Evolutionary conservation across 345 rosid genomes (phyloP).

Genomic region (Punica granatum): DNA sequence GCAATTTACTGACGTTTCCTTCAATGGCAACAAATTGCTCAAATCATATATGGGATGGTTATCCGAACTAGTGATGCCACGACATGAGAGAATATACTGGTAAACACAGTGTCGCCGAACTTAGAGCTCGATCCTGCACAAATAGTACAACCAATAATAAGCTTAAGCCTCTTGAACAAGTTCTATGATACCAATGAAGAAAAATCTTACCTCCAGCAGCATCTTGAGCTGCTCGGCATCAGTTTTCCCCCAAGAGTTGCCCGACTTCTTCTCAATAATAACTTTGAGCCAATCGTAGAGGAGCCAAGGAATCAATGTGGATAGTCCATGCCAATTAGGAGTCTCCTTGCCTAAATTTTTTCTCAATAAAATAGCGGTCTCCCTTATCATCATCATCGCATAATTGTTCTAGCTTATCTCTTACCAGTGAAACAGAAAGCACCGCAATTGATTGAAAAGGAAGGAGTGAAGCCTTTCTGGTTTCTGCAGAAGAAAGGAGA

Average conservation of each 20-base stretch:
- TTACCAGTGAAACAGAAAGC: conserved; percentile 21
- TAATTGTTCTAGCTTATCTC: conserved; percentile 52
- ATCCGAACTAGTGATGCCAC: conserved; percentile 51
- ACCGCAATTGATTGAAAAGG: too few relatives aligned
- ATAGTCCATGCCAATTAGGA: conserved; percentile 33
- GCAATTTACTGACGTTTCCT: neutral
- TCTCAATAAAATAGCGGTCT: conserved; percentile 48
- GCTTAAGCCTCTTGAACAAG: neutral
- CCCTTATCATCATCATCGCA: conserved; percentile 55
- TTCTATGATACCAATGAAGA: neutral
- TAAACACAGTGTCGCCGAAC: conserved; percentile 43
- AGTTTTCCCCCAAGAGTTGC: conserved; percentile 36
- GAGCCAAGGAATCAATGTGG: conserved; percentile 29
- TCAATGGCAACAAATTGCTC: too few relatives aligned
- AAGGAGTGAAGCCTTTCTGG: too few relatives aligned
- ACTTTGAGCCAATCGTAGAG: conserved; percentile 37
- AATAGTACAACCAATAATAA: neutral
- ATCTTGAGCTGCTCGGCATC: conserved; percentile 63
- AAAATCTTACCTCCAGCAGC: conserved; percentile 45
- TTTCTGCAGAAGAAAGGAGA: too few relatives aligned
- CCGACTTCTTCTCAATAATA: conserved; percentile 38
- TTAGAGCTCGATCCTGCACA: conserved; percentile 47
- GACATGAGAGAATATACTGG: conserved; percentile 38
- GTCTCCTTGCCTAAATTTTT: conserved; percentile 28
- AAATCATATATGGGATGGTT: conserved; percentile 40